Evolutionary conservation across 2,329 filamentous ascomycete genomes (phyloP).

Genomic region (Fusarium nodosum): DNA sequence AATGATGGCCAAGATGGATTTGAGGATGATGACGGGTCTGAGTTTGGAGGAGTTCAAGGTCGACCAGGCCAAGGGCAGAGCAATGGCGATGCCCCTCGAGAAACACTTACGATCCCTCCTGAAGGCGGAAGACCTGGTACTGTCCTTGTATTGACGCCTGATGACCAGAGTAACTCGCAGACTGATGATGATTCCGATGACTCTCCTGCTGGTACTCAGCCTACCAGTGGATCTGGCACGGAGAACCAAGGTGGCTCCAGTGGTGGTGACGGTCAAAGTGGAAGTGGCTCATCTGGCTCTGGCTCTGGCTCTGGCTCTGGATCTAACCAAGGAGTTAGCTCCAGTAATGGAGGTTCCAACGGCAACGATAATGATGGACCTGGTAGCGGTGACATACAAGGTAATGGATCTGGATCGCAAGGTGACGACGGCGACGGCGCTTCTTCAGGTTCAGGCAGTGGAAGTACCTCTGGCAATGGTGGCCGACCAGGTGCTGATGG

Average conservation of each 20-base stretch:
- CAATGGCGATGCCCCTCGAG: background rate
- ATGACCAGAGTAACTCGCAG: background rate
- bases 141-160: conserved; percentile 24
- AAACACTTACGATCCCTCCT: conserved; percentile 27
- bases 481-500: background rate
- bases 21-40: background rate
- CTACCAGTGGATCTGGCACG: background rate
- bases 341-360: background rate
- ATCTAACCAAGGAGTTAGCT: conserved; percentile 1
- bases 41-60: background rate
- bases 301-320: background rate
- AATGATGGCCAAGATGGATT: background rate
- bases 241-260: background rate
- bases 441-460: conserved; percentile 1
- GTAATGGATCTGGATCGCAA: background rate
- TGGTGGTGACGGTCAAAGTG: background rate
- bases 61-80: background rate
- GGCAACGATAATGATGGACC: background rate
- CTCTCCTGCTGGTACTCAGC: background rate
- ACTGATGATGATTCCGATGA: background rate
- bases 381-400: background rate
- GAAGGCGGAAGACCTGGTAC: conserved; percentile 31
- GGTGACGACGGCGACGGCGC: background rate
- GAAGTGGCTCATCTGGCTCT: background rate
- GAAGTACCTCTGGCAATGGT: background rate